Conservation (phyloP, 192 early-diverging fungal species). For the Neocallimastix lanati region DNA sequence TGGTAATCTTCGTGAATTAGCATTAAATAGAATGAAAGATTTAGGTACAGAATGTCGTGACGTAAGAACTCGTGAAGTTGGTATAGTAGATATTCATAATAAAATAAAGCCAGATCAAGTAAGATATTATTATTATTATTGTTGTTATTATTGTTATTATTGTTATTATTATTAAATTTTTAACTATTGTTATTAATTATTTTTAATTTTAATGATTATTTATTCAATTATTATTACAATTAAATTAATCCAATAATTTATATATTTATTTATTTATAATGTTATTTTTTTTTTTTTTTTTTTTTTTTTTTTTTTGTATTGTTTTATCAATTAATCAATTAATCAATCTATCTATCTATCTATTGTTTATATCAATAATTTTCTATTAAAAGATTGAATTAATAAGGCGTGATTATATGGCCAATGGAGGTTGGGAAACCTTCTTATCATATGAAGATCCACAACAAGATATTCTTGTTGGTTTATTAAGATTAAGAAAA, state of each 20-base stretch:
- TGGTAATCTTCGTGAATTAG: slow-evolving; percentile 89
- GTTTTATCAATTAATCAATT: no score
- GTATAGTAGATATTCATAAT: slow-evolving; percentile 93
- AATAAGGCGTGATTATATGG: slow-evolving; percentile 90
- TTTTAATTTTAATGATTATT: no score
- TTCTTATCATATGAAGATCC: slow-evolving; percentile 98
- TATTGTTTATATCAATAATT: no score
- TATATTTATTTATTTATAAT: no score
- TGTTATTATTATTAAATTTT: no score
- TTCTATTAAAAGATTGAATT: slow-evolving; percentile 66
- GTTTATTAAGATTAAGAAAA: slow-evolving; percentile 82
- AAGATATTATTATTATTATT: no score
- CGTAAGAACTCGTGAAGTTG: slow-evolving; percentile 94
- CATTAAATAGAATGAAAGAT: slow-evolving; percentile 88
- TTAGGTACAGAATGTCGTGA: slow-evolving; percentile 90
- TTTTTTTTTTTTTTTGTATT: no score
- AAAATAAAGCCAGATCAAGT: slow-evolving; percentile 80
- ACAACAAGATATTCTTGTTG: slow-evolving; percentile 86
- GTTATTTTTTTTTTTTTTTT: no score
- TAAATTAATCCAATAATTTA: no score
- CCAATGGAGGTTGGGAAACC: slow-evolving; percentile 98
- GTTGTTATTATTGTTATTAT: no score
- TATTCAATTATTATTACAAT: no score
- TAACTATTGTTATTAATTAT: no score
- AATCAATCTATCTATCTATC: not conserved